Evolutionary conservation across 2,329 filamentous ascomycete genomes (phyloP), one percentile per base, ranked within the genome.

Genomic region (Thelonectria rubi): DNA sequence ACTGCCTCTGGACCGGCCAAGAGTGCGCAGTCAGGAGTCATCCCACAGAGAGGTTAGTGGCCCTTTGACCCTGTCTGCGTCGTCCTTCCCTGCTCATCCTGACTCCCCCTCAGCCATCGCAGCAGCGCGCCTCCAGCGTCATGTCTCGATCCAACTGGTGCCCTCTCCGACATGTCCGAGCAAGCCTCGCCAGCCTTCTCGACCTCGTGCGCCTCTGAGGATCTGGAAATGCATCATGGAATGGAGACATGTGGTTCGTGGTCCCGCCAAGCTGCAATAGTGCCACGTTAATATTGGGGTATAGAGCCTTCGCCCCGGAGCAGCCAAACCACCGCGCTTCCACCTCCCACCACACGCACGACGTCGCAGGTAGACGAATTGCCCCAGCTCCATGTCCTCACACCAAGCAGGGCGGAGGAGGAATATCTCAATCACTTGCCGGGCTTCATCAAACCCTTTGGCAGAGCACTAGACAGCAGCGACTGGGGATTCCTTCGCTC

Each of bases 401-500:
- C 53, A 10, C n/a, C 18, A 45, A 11, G 3, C 4, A 45, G 42
- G 18, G 42, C 17, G 2, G 17, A 45, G 18, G n/a, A 45, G 3
- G 18, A 12, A 12, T 34, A 42, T 49, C 26, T 40, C 34, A 32
- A 55, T 11, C 46, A 30, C 32, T 34, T 88, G 17, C 86, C 87
- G 30, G 77, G 78, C 20, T 97, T 92, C 73, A 88, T 97, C 72
- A 91, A 91, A 69, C 88, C 92, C n/a, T 82, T 97, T 2, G 91
- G 93, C 0, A 77, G 85, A 32, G 89, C 89, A 70, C 89, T 97
- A 66, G 88, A 89, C 8, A 82, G 85, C 9, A 92, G 96, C 65
- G 94, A 97, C 78, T 86, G 96, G 60, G 84, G 87, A 55, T 97
- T 94, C 75, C 83, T 97, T 58, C 85, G 89, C 62, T 86, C 88